Evolutionary conservation across 2,329 filamentous ascomycete species (phyloP).

Genomic region (Rhynchosporium graminicola): DNA sequence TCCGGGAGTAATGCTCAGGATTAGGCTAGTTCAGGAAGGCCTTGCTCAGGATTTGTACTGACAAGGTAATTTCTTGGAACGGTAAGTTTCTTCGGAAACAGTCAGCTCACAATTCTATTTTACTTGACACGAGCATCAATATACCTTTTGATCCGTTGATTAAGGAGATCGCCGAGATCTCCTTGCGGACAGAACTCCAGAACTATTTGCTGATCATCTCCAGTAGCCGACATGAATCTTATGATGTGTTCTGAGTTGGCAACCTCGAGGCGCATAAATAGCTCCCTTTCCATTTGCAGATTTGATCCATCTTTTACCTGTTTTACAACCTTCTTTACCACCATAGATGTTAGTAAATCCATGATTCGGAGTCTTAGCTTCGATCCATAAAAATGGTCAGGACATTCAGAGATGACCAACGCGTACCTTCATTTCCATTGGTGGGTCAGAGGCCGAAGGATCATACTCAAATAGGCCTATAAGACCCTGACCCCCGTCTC

Average conservation of each 20-base stretch:
- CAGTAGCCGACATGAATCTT: background rate
- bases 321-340: background rate
- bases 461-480: background rate
- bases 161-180: background rate
- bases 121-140: no score
- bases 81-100: background rate
- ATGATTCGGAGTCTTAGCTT: background rate
- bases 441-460: background rate
- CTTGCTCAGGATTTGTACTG: no score
- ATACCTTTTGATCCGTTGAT: background rate
- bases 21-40: no score
- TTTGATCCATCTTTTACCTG: background rate
- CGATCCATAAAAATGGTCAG: no score
- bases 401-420: background rate
- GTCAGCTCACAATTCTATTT: background rate
- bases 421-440: background rate
- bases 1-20: no score
- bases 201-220: background rate
- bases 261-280: background rate
- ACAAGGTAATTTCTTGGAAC: constrained; percentile 8
- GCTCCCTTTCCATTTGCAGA: background rate
- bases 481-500: background rate
- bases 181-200: constrained; percentile 2
- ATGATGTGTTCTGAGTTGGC: constrained; percentile 3
- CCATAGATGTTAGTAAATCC: background rate